Conservation (phyloP, 2,329 filamentous ascomycete species). For the Exophiala viscosa region DNA sequence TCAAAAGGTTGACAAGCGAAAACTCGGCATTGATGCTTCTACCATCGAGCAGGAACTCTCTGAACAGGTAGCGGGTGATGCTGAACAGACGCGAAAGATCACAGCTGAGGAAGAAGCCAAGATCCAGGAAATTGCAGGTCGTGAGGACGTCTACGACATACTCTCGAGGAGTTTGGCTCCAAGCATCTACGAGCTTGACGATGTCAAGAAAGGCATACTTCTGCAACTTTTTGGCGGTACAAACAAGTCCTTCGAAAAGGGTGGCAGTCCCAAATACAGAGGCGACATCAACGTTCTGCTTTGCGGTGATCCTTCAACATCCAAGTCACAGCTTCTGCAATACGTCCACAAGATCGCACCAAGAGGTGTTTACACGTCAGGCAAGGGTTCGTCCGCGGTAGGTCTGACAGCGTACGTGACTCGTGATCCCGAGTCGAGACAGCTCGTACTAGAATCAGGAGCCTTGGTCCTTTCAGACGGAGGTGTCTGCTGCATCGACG, state of each 20-base stretch:
- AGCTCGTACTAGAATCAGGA: slow-evolving; percentile 71
- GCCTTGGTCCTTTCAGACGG: slow-evolving; percentile 70
- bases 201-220: slow-evolving; percentile 97
- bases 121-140: slow-evolving; percentile 74
- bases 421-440: slow-evolving; percentile 68
- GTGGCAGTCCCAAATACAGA: slow-evolving; percentile 89
- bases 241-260: slow-evolving; percentile 96
- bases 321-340: slow-evolving; percentile 89
- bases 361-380: slow-evolving; percentile 73
- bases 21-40: slow-evolving; percentile 84
- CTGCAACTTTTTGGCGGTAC: slow-evolving; percentile 95
- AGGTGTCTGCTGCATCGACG: slow-evolving; percentile 73
- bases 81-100: slow-evolving; percentile 80
- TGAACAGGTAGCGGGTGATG: slow-evolving; percentile 64
- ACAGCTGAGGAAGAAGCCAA: slow-evolving; percentile 81
- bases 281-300: slow-evolving; percentile 97
- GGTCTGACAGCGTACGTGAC: slow-evolving; percentile 76
- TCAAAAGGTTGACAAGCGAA: slow-evolving; percentile 93
- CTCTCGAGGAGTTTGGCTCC: slow-evolving; percentile 86
- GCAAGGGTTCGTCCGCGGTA: slow-evolving; percentile 71
- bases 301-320: slow-evolving; percentile 93
- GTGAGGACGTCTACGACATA: slow-evolving; percentile 88
- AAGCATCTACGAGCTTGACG: slow-evolving; percentile 95
- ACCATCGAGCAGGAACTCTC: slow-evolving; percentile 82
- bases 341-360: slow-evolving; percentile 98